Conservation (phyloP, 441 rosid species). For the Caryocar brasiliense region DNA sequence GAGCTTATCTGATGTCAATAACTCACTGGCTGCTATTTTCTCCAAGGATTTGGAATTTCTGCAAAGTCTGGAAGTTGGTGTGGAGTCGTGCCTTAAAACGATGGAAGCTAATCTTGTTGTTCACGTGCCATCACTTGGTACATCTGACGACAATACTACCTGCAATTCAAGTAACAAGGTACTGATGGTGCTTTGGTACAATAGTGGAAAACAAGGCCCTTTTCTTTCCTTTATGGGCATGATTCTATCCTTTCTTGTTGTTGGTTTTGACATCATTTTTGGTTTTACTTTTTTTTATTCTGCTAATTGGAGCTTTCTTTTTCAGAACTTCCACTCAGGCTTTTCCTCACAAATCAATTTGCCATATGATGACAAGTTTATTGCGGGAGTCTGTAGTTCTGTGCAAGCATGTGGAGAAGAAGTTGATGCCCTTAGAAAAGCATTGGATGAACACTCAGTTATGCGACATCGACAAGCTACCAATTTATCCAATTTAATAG, state of each 20-base stretch:
- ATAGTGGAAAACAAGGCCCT: too few species aligned
- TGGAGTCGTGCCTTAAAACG: conserved; percentile 44
- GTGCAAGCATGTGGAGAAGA: conserved; percentile 48
- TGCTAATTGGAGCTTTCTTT: conserved; percentile 18
- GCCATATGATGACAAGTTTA: conserved; percentile 34
- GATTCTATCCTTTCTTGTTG: too few species aligned
- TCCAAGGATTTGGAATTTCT: conserved; percentile 56
- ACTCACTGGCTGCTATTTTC: conserved; percentile 39
- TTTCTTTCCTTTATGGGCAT: too few species aligned
- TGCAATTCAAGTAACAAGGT: conserved; percentile 43
- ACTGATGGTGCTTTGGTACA: too few species aligned
- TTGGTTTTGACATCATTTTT: not conserved
- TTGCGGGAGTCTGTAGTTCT: conserved; percentile 34
- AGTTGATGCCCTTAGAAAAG: conserved; percentile 36
- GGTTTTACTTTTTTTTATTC: conserved; percentile 5
- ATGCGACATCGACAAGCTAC: conserved; percentile 45
- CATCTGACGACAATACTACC: conserved; percentile 14
- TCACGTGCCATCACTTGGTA: conserved; percentile 25
- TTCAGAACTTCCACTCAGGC: conserved; percentile 35
- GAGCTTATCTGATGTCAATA: conserved; percentile 37
- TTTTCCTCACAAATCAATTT: conserved; percentile 33
- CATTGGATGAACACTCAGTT: conserved; percentile 38
- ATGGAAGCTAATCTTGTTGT: conserved; percentile 24
- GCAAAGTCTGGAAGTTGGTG: conserved; percentile 48
- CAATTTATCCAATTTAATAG: conserved; percentile 35